These are phyloP conservation scores for Tuber magnatum DNA, from an alignment of 495 filamentous ascomycete genomes.

Conservation along the genomic window DNA sequence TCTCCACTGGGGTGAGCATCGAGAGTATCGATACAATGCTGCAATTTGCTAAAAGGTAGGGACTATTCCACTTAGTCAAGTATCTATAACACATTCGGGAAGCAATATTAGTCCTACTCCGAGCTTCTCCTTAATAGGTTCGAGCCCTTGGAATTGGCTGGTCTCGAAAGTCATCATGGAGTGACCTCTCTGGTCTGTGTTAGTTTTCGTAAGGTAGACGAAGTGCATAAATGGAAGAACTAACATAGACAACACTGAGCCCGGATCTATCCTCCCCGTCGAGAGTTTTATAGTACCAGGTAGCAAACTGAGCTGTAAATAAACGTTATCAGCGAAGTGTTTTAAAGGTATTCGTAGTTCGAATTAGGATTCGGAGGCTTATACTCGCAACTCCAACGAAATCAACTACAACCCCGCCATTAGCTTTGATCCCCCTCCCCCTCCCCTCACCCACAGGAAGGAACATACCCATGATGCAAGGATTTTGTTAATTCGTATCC, in stretches of 20 bases:
- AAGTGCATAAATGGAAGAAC: slow-evolving; percentile 26
- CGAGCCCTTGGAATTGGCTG: slow-evolving; percentile 51
- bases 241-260: slow-evolving; percentile 71
- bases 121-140: slow-evolving; percentile 68
- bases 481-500: background rate
- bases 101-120: slow-evolving; percentile 46
- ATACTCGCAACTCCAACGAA: slow-evolving; percentile 29
- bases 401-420: background rate
- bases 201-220: background rate
- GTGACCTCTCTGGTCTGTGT: slow-evolving; percentile 56
- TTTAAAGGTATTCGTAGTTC: background rate
- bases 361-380: background rate
- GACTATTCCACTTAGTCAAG: slow-evolving; percentile 44
- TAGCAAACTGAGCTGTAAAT: slow-evolving; percentile 65
- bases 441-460: background rate
- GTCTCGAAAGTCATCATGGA: slow-evolving; percentile 95
- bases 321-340: slow-evolving; percentile 6
- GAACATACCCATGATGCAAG: background rate
- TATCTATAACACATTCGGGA: background rate
- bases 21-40: slow-evolving; percentile 59
- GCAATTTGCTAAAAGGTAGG: slow-evolving; percentile 73
- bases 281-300: slow-evolving; percentile 84
- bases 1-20: slow-evolving; percentile 67
- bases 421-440: background rate
- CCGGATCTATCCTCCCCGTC: slow-evolving; percentile 53